These are phyloP conservation scores for Peterozyma xylosa DNA, from an alignment of 805 yeast genomes.

Conservation along the genomic window DNA sequence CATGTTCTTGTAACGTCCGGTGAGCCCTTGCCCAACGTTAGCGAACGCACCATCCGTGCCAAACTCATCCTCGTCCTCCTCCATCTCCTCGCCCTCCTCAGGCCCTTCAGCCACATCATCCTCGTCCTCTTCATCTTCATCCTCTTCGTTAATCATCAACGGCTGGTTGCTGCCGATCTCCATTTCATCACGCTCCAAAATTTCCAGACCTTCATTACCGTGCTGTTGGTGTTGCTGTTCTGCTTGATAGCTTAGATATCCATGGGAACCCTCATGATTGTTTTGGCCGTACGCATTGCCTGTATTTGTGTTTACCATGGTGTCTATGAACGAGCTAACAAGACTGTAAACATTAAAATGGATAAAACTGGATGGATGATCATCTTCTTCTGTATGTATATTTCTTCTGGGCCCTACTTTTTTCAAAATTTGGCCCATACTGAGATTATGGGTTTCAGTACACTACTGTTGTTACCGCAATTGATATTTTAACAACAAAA, in stretches of 20 bases:
- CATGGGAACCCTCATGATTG: no score
- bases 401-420: no score
- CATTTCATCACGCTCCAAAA: slow-evolving; percentile 1
- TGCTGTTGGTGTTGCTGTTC: slow-evolving; percentile 7
- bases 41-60: slow-evolving; percentile 30
- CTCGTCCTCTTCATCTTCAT: slow-evolving; percentile 13
- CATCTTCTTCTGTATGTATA: no score
- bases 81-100: slow-evolving; percentile 27
- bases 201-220: not conserved
- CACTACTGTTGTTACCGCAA: no score
- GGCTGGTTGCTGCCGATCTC: slow-evolving; percentile 5
- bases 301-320: no score
- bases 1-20: slow-evolving; percentile 73
- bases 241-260: not conserved
- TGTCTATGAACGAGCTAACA: no score
- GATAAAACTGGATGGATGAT: no score
- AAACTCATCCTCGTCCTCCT: slow-evolving; percentile 25
- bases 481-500: not conserved
- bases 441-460: no score
- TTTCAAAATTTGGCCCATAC: no score
- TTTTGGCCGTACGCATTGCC: no score
- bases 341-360: no score
- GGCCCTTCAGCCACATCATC: slow-evolving; percentile 21
- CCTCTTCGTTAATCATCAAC: slow-evolving; percentile 24
- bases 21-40: slow-evolving; percentile 90